phyloP scores from a whole-genome alignment of 306 rosid genomes.

The Rubus parviflorus region DNA sequence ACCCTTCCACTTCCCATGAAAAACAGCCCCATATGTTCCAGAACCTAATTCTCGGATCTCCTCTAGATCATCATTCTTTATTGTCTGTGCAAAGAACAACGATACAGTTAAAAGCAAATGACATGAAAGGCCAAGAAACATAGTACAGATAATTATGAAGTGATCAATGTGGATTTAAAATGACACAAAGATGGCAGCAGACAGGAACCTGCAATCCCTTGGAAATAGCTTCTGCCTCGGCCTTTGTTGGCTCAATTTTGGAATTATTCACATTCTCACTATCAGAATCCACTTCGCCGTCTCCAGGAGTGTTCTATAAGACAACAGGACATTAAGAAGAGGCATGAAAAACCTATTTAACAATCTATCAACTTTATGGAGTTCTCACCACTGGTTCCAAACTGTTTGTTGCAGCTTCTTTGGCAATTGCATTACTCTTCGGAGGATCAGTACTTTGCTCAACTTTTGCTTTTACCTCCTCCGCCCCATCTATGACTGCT shows the following conservation, averaged over 20 bases:
- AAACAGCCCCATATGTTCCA: constrained; percentile 98
- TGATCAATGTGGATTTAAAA: constrained; percentile 9
- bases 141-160: constrained; percentile 17
- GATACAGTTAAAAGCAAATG: constrained; percentile 23
- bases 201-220: constrained; percentile 86
- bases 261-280: constrained; percentile 56
- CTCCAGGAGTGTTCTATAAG: constrained; percentile 65
- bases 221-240: constrained; percentile 92
- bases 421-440: constrained; percentile 29
- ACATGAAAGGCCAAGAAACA: constrained; percentile 14
- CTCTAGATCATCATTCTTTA: constrained; percentile 90
- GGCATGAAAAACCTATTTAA: constrained; percentile 24
- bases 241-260: constrained; percentile 88
- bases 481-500: constrained; percentile 69
- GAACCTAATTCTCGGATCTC: constrained; percentile 96
- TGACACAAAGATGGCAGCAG: constrained; percentile 26
- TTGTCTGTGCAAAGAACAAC: constrained; percentile 57
- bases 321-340: constrained; percentile 27
- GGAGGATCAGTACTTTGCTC: constrained; percentile 37
- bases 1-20: constrained; percentile 98
- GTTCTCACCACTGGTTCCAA: constrained; percentile 60
- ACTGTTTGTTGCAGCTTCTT: constrained; percentile 55
- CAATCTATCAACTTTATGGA: constrained; percentile 15
- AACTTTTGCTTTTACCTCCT: constrained; percentile 51
- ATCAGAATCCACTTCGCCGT: constrained; percentile 65